phyloP scores from a whole-genome alignment of 139 green algal species.

The Chlorella sp. region DNA sequence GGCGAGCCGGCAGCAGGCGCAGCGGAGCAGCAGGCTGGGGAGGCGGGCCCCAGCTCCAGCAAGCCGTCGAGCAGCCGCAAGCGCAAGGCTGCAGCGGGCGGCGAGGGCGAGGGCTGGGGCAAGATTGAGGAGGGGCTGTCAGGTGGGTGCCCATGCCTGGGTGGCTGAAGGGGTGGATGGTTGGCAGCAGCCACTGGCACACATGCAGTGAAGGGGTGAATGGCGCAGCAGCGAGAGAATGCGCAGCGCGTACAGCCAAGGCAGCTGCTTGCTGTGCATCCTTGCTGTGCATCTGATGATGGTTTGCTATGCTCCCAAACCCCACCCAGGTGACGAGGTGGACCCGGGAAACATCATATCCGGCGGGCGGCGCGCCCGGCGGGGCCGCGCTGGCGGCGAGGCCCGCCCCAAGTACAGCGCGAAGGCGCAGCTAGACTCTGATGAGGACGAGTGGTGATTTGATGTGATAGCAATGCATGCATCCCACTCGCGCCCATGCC shows the following conservation, averaged over 20 bases:
- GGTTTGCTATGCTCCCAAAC: not conserved
- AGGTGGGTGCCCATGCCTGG: slow-evolving; percentile 32
- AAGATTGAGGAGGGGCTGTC: slow-evolving; percentile 39
- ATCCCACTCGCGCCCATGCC: no score
- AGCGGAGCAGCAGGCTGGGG: slow-evolving; percentile 25
- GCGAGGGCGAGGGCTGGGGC: slow-evolving; percentile 25
- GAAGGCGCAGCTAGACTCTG: slow-evolving; percentile 43
- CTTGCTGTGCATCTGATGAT: no score
- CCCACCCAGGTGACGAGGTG: slow-evolving; percentile 47
- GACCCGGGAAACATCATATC: slow-evolving; percentile 44
- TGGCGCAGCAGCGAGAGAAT: no score
- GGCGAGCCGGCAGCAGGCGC: slow-evolving; percentile 1
- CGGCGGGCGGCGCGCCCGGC: slow-evolving; percentile 37
- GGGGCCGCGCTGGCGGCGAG: slow-evolving; percentile 7
- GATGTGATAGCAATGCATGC: no score
- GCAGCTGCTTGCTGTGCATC: no score
- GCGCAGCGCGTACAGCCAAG: no score
- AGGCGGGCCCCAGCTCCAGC: slow-evolving; percentile 20
- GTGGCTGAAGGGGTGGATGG: no score
- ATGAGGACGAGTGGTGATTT: slow-evolving; percentile 62
- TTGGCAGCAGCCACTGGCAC: no score
- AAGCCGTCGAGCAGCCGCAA: slow-evolving; percentile 21
- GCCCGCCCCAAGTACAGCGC: slow-evolving; percentile 37
- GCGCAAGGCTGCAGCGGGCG: slow-evolving; percentile 3
- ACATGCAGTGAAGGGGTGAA: no score